phyloP scores from a whole-genome alignment of 345 rosid species.

The Eucalyptus regnans region DNA sequence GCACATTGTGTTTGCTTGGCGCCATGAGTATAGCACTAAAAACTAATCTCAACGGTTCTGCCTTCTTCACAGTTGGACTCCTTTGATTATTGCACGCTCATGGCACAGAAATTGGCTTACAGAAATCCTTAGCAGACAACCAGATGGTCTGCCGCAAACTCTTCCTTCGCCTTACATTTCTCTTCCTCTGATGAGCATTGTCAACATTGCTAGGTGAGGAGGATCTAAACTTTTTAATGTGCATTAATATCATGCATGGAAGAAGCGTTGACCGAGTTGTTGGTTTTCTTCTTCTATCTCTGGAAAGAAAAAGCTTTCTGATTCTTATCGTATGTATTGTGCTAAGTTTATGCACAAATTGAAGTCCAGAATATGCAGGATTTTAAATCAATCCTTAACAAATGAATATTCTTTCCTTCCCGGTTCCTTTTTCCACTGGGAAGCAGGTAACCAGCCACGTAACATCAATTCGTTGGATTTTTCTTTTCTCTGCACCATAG shows the following conservation, averaged over 20 bases:
- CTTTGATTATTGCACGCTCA: constrained; percentile 73
- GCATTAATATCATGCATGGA: neutral
- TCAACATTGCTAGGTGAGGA: constrained; percentile 71
- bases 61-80: constrained; percentile 50
- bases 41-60: neutral
- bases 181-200: constrained; percentile 83
- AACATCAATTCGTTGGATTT: neutral
- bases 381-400: neutral
- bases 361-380: neutral
- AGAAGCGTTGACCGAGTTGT: neutral
- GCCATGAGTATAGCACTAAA: neutral
- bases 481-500: neutral
- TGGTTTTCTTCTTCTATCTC: neutral
- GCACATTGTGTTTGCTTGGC: neutral
- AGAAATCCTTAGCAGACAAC: constrained; percentile 35
- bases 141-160: constrained; percentile 16
- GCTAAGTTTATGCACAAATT: neutral
- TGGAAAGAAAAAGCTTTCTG: neutral
- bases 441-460: neutral
- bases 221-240: neutral
- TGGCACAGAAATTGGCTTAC: constrained; percentile 79
- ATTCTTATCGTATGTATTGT: neutral
- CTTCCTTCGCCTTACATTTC: constrained; percentile 64
- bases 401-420: neutral
- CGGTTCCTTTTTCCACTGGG: neutral